A percentile compares a stretch with the other conserved stretches of the same genome.
These are phyloP conservation scores for Heterotrichella gracilis DNA, from an alignment of 352 stramenopile genomes.

Conservation along the genomic window DNA sequence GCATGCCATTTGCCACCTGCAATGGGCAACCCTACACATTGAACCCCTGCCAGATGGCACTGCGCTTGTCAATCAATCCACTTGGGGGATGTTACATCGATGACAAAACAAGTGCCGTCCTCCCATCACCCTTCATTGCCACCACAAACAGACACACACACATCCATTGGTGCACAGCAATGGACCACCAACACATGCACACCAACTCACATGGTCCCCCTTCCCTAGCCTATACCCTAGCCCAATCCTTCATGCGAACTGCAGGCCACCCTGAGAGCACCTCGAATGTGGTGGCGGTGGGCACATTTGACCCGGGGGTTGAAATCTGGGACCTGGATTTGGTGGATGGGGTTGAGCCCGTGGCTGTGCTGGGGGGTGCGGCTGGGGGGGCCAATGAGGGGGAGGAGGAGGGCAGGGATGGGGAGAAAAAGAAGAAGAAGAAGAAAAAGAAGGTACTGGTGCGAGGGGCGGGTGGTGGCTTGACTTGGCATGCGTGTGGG, in stretches of 20 bases:
- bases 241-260: neutral
- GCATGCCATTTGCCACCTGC: no score
- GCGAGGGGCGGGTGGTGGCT: no score
- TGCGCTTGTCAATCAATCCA: no score
- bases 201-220: neutral
- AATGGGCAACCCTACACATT: no score
- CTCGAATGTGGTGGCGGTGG: slow-evolving; percentile 94
- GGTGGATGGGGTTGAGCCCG: slow-evolving; percentile 80
- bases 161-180: neutral
- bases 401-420: no score
- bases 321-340: slow-evolving; percentile 99
- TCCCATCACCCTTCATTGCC: no score
- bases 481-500: no score
- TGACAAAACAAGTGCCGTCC: no score
- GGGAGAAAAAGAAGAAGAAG: no score
- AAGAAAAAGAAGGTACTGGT: no score
- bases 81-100: no score
- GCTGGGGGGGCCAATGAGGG: slow-evolving; percentile 27
- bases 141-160: neutral
- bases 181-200: neutral
- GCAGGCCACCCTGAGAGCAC: slow-evolving; percentile 23
- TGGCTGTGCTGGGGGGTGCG: slow-evolving; percentile 60
- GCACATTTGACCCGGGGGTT: slow-evolving; percentile 92
- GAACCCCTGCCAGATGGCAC: no score
- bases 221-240: neutral